Percentiles rank a stretch among this genome's conserved stretches.
Conservation (phyloP, 148 eudicot genomes). For the Dysphania ambrosioides region DNA sequence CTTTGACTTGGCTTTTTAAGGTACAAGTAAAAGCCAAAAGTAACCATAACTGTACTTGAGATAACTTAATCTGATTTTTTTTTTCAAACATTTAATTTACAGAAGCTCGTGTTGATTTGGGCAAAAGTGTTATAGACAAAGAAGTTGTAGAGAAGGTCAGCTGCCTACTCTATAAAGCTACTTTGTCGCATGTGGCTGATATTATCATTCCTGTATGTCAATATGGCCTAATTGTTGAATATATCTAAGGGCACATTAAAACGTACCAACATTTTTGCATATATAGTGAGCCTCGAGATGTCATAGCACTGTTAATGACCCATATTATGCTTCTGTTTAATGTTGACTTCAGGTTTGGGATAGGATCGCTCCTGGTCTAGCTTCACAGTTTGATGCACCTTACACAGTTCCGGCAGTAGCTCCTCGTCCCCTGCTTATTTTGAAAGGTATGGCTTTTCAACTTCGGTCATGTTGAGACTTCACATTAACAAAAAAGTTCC, state of each 20-base stretch:
- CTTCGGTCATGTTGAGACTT: background rate
- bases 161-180: constrained; percentile 12
- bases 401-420: constrained; percentile 69
- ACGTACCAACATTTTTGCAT: background rate
- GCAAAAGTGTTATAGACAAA: constrained; percentile 57
- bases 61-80: background rate
- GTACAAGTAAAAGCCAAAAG: background rate
- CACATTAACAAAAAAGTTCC: background rate
- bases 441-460: constrained; percentile 54
- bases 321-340: background rate
- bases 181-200: background rate
- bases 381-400: constrained; percentile 81
- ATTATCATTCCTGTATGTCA: background rate
- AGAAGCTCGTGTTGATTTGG: constrained; percentile 67
- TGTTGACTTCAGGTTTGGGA: constrained; percentile 74
- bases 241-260: background rate
- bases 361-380: constrained; percentile 85
- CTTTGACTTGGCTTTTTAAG: no score
- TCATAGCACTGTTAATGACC: background rate
- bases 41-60: background rate
- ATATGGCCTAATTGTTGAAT: background rate
- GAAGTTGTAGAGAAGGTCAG: constrained; percentile 80
- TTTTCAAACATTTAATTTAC: constrained; percentile 28
- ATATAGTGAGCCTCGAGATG: background rate
- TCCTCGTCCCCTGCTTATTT: constrained; percentile 81